Conservation (phyloP, 2,329 filamentous ascomycete genomes). For the Calycina herbarum region DNA sequence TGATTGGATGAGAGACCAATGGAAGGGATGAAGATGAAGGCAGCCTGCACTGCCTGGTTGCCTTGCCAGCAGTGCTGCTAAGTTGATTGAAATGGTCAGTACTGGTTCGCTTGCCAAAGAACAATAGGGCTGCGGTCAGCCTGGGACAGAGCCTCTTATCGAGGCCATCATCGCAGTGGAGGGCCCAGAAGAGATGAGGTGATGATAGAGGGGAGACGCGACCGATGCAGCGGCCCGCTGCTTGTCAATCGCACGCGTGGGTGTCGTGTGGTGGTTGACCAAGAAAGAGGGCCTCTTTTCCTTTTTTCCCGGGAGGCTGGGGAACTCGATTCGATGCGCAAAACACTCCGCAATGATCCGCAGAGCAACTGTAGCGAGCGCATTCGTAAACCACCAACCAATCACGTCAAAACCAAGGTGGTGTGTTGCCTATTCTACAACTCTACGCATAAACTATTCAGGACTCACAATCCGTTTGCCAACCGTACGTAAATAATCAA, state of each 20-base stretch:
- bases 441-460: neutral
- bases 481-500: neutral
- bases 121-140: constrained; percentile 13
- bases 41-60: constrained; percentile 22
- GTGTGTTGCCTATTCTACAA: neutral
- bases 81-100: neutral
- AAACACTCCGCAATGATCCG: neutral
- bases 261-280: neutral
- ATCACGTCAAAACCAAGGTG: neutral
- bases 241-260: neutral
- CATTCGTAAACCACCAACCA: neutral
- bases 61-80: constrained; percentile 9
- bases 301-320: neutral
- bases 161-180: no score
- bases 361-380: neutral
- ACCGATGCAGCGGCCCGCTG: neutral
- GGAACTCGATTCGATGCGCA: neutral
- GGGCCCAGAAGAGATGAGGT: neutral
- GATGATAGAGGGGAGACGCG: neutral
- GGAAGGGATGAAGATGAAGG: neutral
- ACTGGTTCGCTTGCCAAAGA: constrained; percentile 5
- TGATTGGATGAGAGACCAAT: neutral
- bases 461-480: neutral
- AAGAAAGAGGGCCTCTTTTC: neutral
- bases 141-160: constrained; percentile 21